Evolutionary conservation across 2,329 filamentous ascomycete genomes (phyloP), one percentile per base, ranked within the genome.

Genomic region (Fusarium phyllophilum): DNA sequence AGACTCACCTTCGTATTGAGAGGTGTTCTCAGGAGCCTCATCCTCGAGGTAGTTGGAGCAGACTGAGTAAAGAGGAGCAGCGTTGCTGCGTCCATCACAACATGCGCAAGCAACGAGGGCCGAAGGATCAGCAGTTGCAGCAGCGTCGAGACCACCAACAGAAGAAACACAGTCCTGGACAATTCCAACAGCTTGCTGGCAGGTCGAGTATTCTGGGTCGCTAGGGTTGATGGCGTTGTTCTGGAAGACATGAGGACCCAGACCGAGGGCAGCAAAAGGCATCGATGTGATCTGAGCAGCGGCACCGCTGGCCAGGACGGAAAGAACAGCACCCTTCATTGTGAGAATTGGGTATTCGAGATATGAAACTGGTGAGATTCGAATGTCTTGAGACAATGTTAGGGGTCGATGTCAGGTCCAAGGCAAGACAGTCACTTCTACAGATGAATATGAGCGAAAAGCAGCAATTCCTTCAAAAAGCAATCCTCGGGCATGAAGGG

Each of bases 1-100:
- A n/a, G 38, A 36, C 72, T 64, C 60, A 82, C 80, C 78, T 36
- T 76, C 70, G 44, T 75, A 75, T 51, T 80, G 68, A 18, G 74
- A 64, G 13, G 68, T 67, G 52, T 75, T 62, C 22, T 66, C 58
- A 31, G 77, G 63, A 29, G 70, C 75, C 60, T 79, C 78, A 3
- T 73, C 68, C 18, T 64, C 54, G 31, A 82, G 68, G 61, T 81
- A 81, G 42, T 54, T 62, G 29, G 80, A 78, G 72, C 80, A 82
- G 56, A 57, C 73, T 8, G 77, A 79, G 70, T 78, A 82, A 31
- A 74, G 61, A 15, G 68, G 62, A 58, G 79, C 75, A n/a, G 80
- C 61, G 55, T 71, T 60, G 3, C 60, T 70, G 11, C 62, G 29
- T 22, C 68, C 67, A 44, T 67, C 52, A 45, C 80, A 82, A 66